These are phyloP conservation scores for Brassica juncea DNA, from an alignment of 345 rosid genomes.

Conservation along the genomic window DNA sequence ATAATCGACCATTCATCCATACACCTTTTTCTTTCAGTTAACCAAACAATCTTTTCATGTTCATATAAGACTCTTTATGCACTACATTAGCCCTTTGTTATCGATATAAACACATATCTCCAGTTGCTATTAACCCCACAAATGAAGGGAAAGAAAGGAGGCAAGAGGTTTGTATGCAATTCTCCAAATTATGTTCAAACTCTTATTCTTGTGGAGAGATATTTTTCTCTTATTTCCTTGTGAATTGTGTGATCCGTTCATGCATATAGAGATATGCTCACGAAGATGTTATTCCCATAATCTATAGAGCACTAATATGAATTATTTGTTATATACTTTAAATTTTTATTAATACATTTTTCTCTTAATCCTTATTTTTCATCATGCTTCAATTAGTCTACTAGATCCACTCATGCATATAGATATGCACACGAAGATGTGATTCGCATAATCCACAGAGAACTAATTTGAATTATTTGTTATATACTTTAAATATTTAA, in stretches of 20 bases:
- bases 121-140: conserved; percentile 23
- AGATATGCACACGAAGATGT: not conserved
- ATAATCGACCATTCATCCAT: conserved; percentile 37
- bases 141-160: conserved; percentile 25
- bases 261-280: not conserved
- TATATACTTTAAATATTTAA: not conserved
- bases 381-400: conserved; percentile 4
- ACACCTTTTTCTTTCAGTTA: conserved; percentile 36
- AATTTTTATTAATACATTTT: not conserved
- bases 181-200: conserved; percentile 17
- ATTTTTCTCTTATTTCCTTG: not conserved
- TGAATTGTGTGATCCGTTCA: not conserved
- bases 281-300: not conserved
- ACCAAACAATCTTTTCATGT: conserved; percentile 43
- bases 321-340: not conserved
- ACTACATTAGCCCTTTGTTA: conserved; percentile 6
- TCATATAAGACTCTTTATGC: conserved; percentile 26
- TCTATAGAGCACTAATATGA: not conserved
- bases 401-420: not conserved
- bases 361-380: not conserved
- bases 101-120: conserved; percentile 15
- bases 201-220: conserved; percentile 2
- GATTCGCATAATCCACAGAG: not conserved
- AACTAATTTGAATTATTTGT: not conserved
- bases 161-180: conserved; percentile 22